Base-by-base conservation (phyloP, 345 rosid species). In the Sapria himalayana region DNA sequence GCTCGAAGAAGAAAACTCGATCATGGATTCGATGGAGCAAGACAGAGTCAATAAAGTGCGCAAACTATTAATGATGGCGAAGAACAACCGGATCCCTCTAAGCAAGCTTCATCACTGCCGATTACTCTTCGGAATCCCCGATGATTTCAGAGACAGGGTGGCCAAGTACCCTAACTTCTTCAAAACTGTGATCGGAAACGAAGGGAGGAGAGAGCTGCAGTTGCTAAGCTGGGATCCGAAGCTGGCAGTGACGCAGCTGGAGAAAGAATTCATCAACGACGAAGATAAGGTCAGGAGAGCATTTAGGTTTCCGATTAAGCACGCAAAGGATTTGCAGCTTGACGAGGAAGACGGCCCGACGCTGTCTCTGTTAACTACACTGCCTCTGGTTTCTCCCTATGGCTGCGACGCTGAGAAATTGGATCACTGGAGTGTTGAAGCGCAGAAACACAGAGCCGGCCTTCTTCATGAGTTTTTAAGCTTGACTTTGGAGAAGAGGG, bases 371-470 rank as follows among this genome's bases (percentile, higher is more conserved):
- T 45, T 81, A 56, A 81, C 73, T 50, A 70, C 85, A 0, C 55
- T 86, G 25, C 94, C 97, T 0, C 46, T 78, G 50, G 92, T 86
- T 50, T 86, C 92, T 0, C 94, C 97, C 0, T 86, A 78, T 48
- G n/a, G n/a, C n/a, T 63, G 74, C 0, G 82, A 76, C 9, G 94
- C 94, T 19, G 66, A 67, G 44, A 66, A 54, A 51, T 33, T 64
- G 25, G 76, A 81, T 39, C 19, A 58, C 3, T 81, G 94, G 97
- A 72, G 71, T 1, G 55, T 81, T 58, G 94, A 81, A 25, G 96
- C 96, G 1, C 86, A 85, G 74, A 85, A 85, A 55, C 75, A 85
- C 13, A 64, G 94, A 38, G 72, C 81, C 2, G 94, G 96, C 15
- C 27, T 85, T 43, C 32, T 78, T 38, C 94, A 85, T 9, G 96